Evolutionary conservation across 306 rosid genomes (phyloP), one percentile per base, ranked within the genome.

Genomic region (Vigna radiata): DNA sequence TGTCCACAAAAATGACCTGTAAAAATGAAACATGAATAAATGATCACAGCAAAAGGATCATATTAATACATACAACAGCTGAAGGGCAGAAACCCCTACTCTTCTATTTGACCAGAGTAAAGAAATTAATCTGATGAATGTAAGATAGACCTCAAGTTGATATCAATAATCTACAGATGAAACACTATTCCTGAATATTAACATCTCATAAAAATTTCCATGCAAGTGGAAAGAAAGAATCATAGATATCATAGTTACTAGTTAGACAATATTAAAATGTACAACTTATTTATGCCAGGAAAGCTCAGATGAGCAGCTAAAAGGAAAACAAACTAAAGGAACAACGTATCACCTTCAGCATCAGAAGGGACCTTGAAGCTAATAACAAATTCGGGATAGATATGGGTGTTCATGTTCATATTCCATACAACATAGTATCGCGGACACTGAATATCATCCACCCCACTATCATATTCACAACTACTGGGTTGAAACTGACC

Each of bases 351-450:
- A 91, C 98, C 98, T 94, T 87, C 86, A 66, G 53, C 31, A 37
- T 74, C 64, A 77, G 91, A 76, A 47, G 89, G 67, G 69, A 84
- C 76, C 87, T 88, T 91, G 93, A 94, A 94, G 83, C 90, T 82
- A 82, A 94, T 89, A 48, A 94, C 83, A 23, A 82, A 88, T 87
- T 94, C 97, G 33, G 96, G 97, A 89, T 83, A 86, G 78, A 94
- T 84, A 84, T 91, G 96, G 49, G 97, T 87, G 59, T 90, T 89
- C 85, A 83, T 79, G 72, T 91, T 94, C 93, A 90, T 86, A 83
- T 86, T 88, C 98, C 98, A 94, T 48, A 91, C 77, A 55, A 87
- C 19, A 76, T 81, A 90, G 82, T 68, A 61, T 52, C 66, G 85
- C n/a, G 98, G 97, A 75, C 75, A 79, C 80, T 83, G 81, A 76